phyloP scores from a whole-genome alignment of 495 filamentous ascomycete genomes.

The Penicillium mononematosum region DNA sequence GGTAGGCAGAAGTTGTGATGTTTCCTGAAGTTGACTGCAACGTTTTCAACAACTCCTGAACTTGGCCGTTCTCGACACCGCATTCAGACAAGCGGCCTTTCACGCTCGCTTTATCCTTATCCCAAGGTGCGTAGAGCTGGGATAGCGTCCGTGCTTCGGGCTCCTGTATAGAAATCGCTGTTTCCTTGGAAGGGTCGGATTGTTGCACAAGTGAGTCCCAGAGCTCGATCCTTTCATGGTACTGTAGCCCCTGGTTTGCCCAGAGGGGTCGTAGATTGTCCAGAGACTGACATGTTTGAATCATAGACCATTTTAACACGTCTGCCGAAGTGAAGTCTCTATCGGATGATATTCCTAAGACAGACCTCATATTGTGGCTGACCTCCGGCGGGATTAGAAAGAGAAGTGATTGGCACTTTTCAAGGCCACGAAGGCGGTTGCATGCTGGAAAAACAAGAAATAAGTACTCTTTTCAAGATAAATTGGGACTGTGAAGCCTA shows the following conservation, averaged over 20 bases:
- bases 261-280: constrained; percentile 13
- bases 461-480: not conserved
- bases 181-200: not conserved
- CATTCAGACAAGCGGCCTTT: not conserved
- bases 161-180: constrained; percentile 13
- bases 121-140: constrained; percentile 17
- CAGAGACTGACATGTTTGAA: constrained; percentile 14
- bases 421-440: constrained; percentile 60
- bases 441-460: constrained; percentile 42
- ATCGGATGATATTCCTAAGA: not conserved
- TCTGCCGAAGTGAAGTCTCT: constrained; percentile 3
- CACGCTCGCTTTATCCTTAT: not conserved
- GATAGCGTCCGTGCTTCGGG: constrained; percentile 14
- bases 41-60: constrained; percentile 5
- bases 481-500: constrained; percentile 27
- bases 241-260: constrained; percentile 14
- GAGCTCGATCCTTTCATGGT: not conserved
- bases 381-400: constrained; percentile 54
- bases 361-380: constrained; percentile 6
- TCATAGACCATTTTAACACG: constrained; percentile 13
- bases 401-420: constrained; percentile 54
- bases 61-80: not conserved
- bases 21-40: not conserved
- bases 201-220: constrained; percentile 6
- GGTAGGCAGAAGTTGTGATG: constrained; percentile 21